Percentiles rank a stretch among this genome's conserved stretches.
Evolutionary conservation across 2,329 filamentous ascomycete genomes (phyloP).

Genomic region (Rhytidhysteron rufulum): DNA sequence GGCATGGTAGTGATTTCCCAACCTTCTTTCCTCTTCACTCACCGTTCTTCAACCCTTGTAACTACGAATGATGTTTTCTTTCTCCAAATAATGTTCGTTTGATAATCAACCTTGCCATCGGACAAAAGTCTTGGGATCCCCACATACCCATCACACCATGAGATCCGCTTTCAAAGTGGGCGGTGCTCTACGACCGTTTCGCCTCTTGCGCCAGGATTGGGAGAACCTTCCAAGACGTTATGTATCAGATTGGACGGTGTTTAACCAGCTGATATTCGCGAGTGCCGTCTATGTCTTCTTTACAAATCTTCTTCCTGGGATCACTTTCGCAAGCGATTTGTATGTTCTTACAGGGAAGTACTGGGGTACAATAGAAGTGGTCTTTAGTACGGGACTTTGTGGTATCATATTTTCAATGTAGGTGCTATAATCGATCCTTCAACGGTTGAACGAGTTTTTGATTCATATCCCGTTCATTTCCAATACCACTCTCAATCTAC

Average conservation of each 20-base stretch:
- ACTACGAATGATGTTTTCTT: too few relatives aligned
- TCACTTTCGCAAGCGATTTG: constrained; percentile 64
- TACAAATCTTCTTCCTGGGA: constrained; percentile 62
- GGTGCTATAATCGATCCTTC: neutral
- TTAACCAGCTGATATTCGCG: constrained; percentile 62
- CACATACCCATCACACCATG: too few relatives aligned
- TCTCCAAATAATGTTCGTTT: too few relatives aligned
- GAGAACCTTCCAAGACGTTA: constrained; percentile 25
- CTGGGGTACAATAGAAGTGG: constrained; percentile 65
- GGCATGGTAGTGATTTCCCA: too few relatives aligned
- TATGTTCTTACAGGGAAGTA: constrained; percentile 59
- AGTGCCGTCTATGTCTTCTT: constrained; percentile 65
- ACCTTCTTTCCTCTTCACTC: too few relatives aligned
- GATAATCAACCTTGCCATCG: too few relatives aligned
- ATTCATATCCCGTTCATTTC: neutral
- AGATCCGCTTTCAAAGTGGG: constrained; percentile 12
- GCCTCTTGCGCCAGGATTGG: constrained; percentile 28
- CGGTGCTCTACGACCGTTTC: constrained; percentile 26
- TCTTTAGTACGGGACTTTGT: constrained; percentile 63
- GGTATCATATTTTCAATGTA: constrained; percentile 61
- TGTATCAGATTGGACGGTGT: constrained; percentile 39
- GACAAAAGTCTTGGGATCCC: too few relatives aligned
- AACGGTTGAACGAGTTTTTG: too few relatives aligned
- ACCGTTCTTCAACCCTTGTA: too few relatives aligned
- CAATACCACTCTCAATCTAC: too few relatives aligned